These are phyloP conservation scores for Miscanthus lutarioriparius DNA, from an alignment of 176 grass and related monocot species.

Conservation along the genomic window DNA sequence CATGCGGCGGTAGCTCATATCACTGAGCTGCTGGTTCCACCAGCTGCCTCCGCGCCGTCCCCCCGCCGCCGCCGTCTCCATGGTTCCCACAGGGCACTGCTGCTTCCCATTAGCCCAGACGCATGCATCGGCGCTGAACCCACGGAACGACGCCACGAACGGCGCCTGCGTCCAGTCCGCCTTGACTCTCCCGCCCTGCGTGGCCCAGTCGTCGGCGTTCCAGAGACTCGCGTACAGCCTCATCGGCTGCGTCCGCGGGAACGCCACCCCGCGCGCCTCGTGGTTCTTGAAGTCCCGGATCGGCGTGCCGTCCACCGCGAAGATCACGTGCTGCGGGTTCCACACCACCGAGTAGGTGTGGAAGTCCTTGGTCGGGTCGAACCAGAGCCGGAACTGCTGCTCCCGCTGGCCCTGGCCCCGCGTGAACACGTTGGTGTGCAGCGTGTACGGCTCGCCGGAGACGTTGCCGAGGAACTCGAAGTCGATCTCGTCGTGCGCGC, in stretches of 20 bases:
- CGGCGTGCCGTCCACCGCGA: slow-evolving; percentile 59
- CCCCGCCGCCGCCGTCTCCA: neutral
- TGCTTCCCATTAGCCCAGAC: slow-evolving; percentile 7
- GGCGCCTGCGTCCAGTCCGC: slow-evolving; percentile 68
- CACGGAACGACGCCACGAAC: slow-evolving; percentile 64
- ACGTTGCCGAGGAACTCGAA: slow-evolving; percentile 85
- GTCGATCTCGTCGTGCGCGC: slow-evolving; percentile 79
- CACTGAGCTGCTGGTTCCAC: slow-evolving; percentile 71
- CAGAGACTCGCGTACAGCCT: slow-evolving; percentile 72
- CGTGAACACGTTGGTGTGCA: slow-evolving; percentile 84
- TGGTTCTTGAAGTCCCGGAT: slow-evolving; percentile 79
- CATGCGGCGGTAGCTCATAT: slow-evolving; percentile 50
- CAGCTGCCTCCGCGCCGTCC: slow-evolving; percentile 16
- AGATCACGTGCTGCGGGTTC: slow-evolving; percentile 77
- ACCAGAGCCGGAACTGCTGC: slow-evolving; percentile 87
- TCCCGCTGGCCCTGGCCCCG: slow-evolving; percentile 59
- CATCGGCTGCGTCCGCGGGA: slow-evolving; percentile 73
- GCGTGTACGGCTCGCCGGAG: slow-evolving; percentile 66
- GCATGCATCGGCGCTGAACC: slow-evolving; percentile 54
- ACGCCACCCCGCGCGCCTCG: slow-evolving; percentile 59
- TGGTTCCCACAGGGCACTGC: slow-evolving; percentile 38
- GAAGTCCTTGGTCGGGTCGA: slow-evolving; percentile 65
- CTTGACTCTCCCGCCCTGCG: slow-evolving; percentile 70
- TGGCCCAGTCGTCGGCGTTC: slow-evolving; percentile 83
- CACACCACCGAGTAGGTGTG: slow-evolving; percentile 88